Percentiles rank a stretch among this genome's conserved stretches.
Evolutionary conservation across 2,329 filamentous ascomycete species (phyloP).

Genomic region (Drechmeria coniospora): DNA sequence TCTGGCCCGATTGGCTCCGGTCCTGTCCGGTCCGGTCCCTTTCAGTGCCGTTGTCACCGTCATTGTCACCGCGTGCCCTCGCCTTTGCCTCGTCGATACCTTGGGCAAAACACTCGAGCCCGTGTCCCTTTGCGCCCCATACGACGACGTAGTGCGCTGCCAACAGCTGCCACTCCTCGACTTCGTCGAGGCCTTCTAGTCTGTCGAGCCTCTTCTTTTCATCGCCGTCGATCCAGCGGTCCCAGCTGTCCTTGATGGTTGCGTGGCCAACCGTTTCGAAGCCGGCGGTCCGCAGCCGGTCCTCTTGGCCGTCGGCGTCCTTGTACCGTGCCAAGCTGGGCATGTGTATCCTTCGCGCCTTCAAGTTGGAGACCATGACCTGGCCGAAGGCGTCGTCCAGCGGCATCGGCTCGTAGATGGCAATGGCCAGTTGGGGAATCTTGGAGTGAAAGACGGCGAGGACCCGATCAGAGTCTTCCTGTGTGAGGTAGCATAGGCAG

Average conservation of each 20-base stretch:
- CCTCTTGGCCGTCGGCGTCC: constrained; percentile 50
- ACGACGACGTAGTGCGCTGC: constrained; percentile 79
- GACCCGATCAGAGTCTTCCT: constrained; percentile 45
- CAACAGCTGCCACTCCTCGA: constrained; percentile 84
- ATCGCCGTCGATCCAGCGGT: constrained; percentile 49
- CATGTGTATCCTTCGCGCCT: constrained; percentile 65
- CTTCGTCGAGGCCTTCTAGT: constrained; percentile 81
- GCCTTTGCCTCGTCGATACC: no score
- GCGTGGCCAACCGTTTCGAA: constrained; percentile 33
- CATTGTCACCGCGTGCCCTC: no score
- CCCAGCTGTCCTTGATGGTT: constrained; percentile 50
- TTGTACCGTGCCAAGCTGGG: constrained; percentile 66
- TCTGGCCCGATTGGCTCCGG: no score
- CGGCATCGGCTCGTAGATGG: constrained; percentile 81
- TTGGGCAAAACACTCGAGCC: constrained; percentile 2
- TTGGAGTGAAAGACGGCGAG: constrained; percentile 46
- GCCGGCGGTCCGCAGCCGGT: constrained; percentile 49
- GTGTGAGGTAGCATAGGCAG: constrained; percentile 77
- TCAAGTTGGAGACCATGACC: constrained; percentile 85
- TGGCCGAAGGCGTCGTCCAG: constrained; percentile 75
- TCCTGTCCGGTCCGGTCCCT: no score
- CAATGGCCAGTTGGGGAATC: constrained; percentile 36
- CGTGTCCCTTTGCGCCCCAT: constrained; percentile 59
- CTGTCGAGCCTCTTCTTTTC: constrained; percentile 70
- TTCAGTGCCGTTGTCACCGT: no score